Base-by-base conservation (phyloP, 345 rosid genomes). In the Ceriops zippeliana region DNA sequence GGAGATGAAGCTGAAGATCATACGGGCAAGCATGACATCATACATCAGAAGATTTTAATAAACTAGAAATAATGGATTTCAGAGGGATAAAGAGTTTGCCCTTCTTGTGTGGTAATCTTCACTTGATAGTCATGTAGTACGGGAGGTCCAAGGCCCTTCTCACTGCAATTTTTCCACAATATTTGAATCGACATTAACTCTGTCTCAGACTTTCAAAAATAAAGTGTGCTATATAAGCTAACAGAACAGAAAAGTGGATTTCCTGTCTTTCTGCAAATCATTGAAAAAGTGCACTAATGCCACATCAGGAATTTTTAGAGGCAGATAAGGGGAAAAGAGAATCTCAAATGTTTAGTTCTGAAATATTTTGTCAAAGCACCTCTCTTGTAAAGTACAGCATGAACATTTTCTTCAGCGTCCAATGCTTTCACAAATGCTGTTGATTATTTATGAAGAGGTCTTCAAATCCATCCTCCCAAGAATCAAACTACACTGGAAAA, bases 111-210 rank as follows among this genome's bases (percentile, higher is more conserved):
- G 68, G 87, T 81, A 76, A 93, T 89, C 84, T 89, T 85, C 78
- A 93, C 86, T 82, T 74, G 81, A 73, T 85, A 88, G 76, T 79
- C 71, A 70, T 86, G 91, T 11, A 93, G 96, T 58, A 93, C 90
- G 66, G 88, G 90, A 78, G 98, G 98, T 72, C 97, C 77, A 69
- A 93, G 91, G 81, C 88, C 98, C 81, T 63, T 68, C 80, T 91
- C 83, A 60, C 96, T 89, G 85, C 81, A 77, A 69, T 72, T 47
- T 28, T 54, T 58, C 60, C 72, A 61, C n/a, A 26, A 9, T 58
- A 63, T 21, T 61, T 61, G 4, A 49, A 30, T 5, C 31, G 19
- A 21, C 24, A 31, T 51, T 60, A 24, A 53, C 34, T 52, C 24
- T 26, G 11, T 20, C 53, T 54, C 64, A 46, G 6, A 34, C 2